Percentiles rank a stretch among this genome's conserved stretches.
Conservation (phyloP, 257 asterid genomes). For the Nicotiana paniculata region DNA sequence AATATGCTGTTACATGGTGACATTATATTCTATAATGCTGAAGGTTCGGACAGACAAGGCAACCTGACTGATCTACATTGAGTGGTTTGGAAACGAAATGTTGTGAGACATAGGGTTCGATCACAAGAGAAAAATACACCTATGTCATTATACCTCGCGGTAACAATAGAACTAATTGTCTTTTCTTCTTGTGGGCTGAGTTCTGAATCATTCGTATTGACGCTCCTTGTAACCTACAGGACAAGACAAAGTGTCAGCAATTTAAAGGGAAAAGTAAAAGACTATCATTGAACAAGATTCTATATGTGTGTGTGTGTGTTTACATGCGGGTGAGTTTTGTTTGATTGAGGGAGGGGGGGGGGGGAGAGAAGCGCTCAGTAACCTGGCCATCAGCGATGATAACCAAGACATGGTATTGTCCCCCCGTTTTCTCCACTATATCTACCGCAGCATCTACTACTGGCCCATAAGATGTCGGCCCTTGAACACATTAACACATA, state of each 20-base stretch:
- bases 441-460: slow-evolving; percentile 81
- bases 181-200: slow-evolving; percentile 64
- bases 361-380: not conserved
- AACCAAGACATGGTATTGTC: slow-evolving; percentile 78
- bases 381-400: slow-evolving; percentile 94
- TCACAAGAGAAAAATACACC: not conserved
- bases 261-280: not conserved
- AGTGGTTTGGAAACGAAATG: not conserved
- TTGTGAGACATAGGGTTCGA: not conserved
- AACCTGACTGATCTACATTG: not conserved
- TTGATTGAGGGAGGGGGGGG: not conserved
- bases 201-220: slow-evolving; percentile 38
- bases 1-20: not conserved
- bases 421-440: slow-evolving; percentile 78
- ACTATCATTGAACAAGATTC: not conserved
- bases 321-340: not conserved
- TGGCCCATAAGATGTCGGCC: slow-evolving; percentile 84
- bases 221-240: slow-evolving; percentile 69
- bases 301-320: not conserved
- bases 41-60: not conserved
- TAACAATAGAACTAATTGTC: slow-evolving; percentile 61
- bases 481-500: slow-evolving; percentile 24
- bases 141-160: slow-evolving; percentile 48
- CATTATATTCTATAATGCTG: not conserved
- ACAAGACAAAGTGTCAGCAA: slow-evolving; percentile 11